A percentile compares a stretch with the other conserved stretches of the same genome.
phyloP scores from a whole-genome alignment of 2,329 filamentous ascomycete genomes.

The Scolecobasidium constrictum region DNA sequence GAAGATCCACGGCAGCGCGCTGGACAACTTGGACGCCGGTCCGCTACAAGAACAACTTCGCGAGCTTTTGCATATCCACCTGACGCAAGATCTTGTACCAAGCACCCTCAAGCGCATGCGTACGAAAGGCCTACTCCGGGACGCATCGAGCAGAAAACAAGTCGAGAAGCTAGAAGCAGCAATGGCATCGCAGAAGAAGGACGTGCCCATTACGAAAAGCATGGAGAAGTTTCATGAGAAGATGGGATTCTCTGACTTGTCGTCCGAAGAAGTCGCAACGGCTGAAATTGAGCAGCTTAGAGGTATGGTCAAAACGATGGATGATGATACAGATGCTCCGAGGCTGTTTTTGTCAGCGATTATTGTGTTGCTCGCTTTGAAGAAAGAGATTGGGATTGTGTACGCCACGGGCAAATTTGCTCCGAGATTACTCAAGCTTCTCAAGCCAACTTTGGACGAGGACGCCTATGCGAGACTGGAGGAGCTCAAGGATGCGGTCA shows the following conservation, averaged over 20 bases:
- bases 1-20: slow-evolving; percentile 18
- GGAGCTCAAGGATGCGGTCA: slow-evolving; percentile 26
- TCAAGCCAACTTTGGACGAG: slow-evolving; percentile 17
- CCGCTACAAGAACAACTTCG: slow-evolving; percentile 21
- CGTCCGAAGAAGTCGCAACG: slow-evolving; percentile 10
- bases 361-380: slow-evolving; percentile 21
- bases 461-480: slow-evolving; percentile 22
- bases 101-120: slow-evolving; percentile 21
- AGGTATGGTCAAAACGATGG: slow-evolving; percentile 23
- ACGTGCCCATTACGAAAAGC: slow-evolving; percentile 8
- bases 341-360: slow-evolving; percentile 26
- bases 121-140: slow-evolving; percentile 19
- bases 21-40: slow-evolving; percentile 17
- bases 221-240: slow-evolving; percentile 23
- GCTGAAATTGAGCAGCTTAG: slow-evolving; percentile 18
- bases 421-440: slow-evolving; percentile 26
- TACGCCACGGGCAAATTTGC: slow-evolving; percentile 31
- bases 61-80: slow-evolving; percentile 20
- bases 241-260: slow-evolving; percentile 16
- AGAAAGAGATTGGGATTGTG: slow-evolving; percentile 20
- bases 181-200: slow-evolving; percentile 12
- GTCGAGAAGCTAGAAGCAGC: slow-evolving; percentile 18
- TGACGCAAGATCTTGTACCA: slow-evolving; percentile 23
- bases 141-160: slow-evolving; percentile 22
- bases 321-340: slow-evolving; percentile 24